These are phyloP conservation scores for Penicillium pulvis DNA, from an alignment of 495 filamentous ascomycete genomes.

Conservation along the genomic window DNA sequence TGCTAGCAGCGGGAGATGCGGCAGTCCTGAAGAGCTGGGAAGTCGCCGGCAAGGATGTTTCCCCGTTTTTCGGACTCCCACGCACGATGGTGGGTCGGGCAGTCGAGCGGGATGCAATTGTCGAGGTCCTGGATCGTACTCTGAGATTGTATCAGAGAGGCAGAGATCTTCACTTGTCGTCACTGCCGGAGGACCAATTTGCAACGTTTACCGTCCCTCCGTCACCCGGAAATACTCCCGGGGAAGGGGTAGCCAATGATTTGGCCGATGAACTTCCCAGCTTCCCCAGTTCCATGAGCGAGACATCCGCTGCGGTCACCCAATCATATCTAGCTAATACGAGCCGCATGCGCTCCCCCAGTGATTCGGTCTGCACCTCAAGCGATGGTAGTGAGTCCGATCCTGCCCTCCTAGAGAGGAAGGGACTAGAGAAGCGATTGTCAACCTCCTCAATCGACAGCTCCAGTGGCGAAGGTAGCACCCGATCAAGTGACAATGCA, in stretches of 20 bases:
- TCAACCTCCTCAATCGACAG: background rate
- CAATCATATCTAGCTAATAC: background rate
- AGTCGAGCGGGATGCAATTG: slow-evolving; percentile 57
- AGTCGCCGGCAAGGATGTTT: slow-evolving; percentile 66
- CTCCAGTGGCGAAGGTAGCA: background rate
- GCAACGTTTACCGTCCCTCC: slow-evolving; percentile 1
- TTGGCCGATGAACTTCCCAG: background rate
- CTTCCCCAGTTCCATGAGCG: background rate
- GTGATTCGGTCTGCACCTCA: background rate
- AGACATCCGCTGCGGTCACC: background rate
- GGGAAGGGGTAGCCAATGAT: background rate
- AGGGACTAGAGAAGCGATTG: background rate
- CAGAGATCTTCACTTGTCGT: slow-evolving; percentile 44
- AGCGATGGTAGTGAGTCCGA: background rate
- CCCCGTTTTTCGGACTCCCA: slow-evolving; percentile 71
- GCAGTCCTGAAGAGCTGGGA: slow-evolving; percentile 57
- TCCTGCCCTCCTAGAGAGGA: background rate
- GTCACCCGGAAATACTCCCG: background rate
- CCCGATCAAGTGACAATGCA: background rate
- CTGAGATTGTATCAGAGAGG: slow-evolving; percentile 35
- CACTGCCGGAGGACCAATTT: slow-evolving; percentile 18
- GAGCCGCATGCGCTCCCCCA: background rate
- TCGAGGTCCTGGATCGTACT: slow-evolving; percentile 65
- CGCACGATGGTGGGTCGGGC: slow-evolving; percentile 63
- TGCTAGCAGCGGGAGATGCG: slow-evolving; percentile 63